These are phyloP conservation scores for Thielaviopsis cerberus DNA, from an alignment of 2,329 filamentous ascomycete species.

Conservation along the genomic window DNA sequence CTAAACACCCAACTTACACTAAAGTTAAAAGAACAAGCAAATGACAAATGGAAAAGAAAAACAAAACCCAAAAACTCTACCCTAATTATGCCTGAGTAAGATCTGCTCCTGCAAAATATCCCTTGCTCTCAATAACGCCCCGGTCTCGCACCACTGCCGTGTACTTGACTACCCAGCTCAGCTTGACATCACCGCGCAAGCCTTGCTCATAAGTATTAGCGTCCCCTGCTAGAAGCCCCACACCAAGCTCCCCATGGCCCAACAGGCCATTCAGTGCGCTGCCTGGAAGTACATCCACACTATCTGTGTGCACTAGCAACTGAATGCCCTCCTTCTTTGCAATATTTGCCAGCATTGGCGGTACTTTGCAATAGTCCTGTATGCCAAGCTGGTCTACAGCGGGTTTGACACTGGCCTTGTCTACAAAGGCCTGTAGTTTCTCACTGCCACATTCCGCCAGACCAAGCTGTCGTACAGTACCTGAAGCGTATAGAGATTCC, in stretches of 20 bases:
- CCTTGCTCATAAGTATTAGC: slow-evolving; percentile 34
- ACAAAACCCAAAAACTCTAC: no score
- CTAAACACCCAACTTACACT: no score
- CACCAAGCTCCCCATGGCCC: slow-evolving; percentile 51
- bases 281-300: slow-evolving; percentile 71
- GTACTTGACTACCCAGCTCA: slow-evolving; percentile 94
- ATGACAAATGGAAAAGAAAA: no score
- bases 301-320: slow-evolving; percentile 83
- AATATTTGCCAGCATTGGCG: slow-evolving; percentile 64
- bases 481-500: slow-evolving; percentile 53
- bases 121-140: slow-evolving; percentile 95
- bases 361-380: slow-evolving; percentile 87
- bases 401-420: slow-evolving; percentile 51
- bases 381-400: slow-evolving; percentile 91
- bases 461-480: slow-evolving; percentile 57
- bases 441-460: slow-evolving; percentile 82
- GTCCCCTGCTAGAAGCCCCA: slow-evolving; percentile 45
- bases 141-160: slow-evolving; percentile 85
- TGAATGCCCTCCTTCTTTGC: slow-evolving; percentile 74
- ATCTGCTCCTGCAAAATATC: slow-evolving; percentile 80
- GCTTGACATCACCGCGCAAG: slow-evolving; percentile 58
- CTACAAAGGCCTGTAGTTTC: slow-evolving; percentile 60
- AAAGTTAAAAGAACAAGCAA: no score
- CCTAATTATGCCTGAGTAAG: slow-evolving; percentile 31
- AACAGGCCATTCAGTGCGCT: slow-evolving; percentile 74